phyloP scores from a whole-genome alignment of 2,329 filamentous ascomycete genomes.

The Dendrostoma leiphaemia region DNA sequence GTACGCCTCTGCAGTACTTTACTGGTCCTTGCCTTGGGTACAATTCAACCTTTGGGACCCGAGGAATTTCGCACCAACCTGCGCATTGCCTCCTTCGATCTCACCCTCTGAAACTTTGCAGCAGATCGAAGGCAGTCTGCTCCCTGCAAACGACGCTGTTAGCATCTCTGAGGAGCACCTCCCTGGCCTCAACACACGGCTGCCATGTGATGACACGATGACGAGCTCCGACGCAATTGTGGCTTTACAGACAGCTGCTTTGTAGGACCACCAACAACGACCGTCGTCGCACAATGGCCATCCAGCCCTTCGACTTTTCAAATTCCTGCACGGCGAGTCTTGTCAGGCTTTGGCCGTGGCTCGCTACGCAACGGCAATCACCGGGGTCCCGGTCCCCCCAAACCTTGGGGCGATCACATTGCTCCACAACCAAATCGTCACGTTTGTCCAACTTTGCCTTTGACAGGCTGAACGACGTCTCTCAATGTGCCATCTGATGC shows the following conservation, averaged over 20 bases:
- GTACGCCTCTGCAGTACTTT: too few relatives aligned
- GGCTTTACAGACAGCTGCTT: neutral
- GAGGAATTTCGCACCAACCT: neutral
- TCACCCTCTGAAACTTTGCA: neutral
- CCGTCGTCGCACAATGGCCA: neutral
- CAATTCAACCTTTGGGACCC: too few relatives aligned
- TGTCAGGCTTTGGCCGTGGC: conserved; percentile 1
- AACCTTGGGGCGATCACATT: neutral
- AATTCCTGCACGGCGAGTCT: neutral
- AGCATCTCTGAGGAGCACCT: too few relatives aligned
- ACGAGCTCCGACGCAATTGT: conserved; percentile 6
- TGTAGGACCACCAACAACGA: too few relatives aligned
- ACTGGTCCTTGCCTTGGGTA: neutral
- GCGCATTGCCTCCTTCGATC: neutral
- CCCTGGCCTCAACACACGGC: too few relatives aligned
- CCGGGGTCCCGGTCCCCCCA: neutral
- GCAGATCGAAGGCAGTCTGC: neutral
- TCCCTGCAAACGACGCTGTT: too few relatives aligned
- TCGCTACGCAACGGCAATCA: neutral
- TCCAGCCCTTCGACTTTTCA: neutral
- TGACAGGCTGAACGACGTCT: conserved; percentile 9
- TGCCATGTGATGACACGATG: neutral
- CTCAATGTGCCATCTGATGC: neutral
- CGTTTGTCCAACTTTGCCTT: conserved; percentile 7
- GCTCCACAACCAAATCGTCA: neutral